Percentiles rank a stretch among this genome's conserved stretches.
Evolutionary conservation across 1,284 basidiomycete species (phyloP).

Genomic region (Sutorius eximius): DNA sequence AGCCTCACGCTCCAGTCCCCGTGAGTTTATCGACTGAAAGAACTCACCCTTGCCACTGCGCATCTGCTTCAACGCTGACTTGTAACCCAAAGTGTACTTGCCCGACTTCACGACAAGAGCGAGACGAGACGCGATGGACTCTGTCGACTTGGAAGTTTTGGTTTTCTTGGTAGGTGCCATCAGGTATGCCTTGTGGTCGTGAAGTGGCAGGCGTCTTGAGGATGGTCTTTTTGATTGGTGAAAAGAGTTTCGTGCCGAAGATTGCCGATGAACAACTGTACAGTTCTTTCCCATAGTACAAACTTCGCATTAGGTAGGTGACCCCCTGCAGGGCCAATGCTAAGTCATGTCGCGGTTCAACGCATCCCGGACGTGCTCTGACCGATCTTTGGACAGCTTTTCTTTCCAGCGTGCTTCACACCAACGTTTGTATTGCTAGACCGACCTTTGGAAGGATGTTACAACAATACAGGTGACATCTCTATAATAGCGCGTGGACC

Average conservation of each 20-base stretch:
- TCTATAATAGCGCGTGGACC: constrained; percentile 74
- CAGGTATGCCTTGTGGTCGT: constrained; percentile 34
- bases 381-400: too few relatives aligned
- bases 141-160: constrained; percentile 87
- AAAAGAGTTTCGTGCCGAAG: constrained; percentile 13
- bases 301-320: constrained; percentile 21
- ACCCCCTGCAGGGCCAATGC: constrained; percentile 1
- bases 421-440: too few relatives aligned
- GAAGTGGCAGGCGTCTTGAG: constrained; percentile 22
- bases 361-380: too few relatives aligned
- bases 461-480: constrained; percentile 70
- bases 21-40: constrained; percentile 43
- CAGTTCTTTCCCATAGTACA: constrained; percentile 19
- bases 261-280: constrained; percentile 27
- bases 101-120: constrained; percentile 98
- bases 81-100: constrained; percentile 93
- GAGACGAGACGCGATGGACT: constrained; percentile 94
- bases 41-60: constrained; percentile 93
- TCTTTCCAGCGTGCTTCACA: too few relatives aligned
- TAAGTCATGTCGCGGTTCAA: too few relatives aligned
- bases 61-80: constrained; percentile 98
- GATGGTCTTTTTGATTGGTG: constrained; percentile 4
- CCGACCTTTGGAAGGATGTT: too few relatives aligned
- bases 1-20: constrained; percentile 94
- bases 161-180: constrained; percentile 96